phyloP scores from a whole-genome alignment of 1,284 basidiomycete species.

The Xerocomus amazonicus region DNA sequence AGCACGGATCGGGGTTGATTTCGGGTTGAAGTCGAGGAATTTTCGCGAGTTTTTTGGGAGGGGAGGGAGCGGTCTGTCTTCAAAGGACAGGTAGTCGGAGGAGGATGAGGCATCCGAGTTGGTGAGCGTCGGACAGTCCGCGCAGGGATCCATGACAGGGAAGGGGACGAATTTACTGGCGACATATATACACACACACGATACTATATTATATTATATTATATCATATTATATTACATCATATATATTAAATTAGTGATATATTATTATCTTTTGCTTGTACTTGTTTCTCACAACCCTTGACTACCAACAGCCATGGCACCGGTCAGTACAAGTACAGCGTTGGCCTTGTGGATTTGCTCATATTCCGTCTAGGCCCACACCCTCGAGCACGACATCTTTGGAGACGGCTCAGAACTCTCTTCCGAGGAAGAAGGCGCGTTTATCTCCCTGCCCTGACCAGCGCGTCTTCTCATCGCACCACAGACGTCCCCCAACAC shows the following conservation, averaged over 20 bases:
- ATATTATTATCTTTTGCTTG: not conserved
- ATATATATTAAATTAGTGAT: no score
- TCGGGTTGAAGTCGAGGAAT: not conserved
- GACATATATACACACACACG: not conserved
- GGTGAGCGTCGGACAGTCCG: constrained; percentile 27
- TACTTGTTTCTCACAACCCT: constrained; percentile 19
- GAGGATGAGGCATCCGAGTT: constrained; percentile 26
- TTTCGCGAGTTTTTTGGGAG: constrained; percentile 8
- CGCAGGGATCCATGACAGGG: constrained; percentile 25
- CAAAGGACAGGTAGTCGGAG: constrained; percentile 8
- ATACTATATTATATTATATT: no score
- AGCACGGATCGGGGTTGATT: not conserved
- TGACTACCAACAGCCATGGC: constrained; percentile 8
- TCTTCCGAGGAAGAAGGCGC: constrained; percentile 66
- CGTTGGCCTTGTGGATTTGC: not conserved
- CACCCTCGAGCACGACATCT: constrained; percentile 64
- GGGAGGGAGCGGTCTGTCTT: constrained; percentile 25
- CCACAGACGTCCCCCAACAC: constrained; percentile 33
- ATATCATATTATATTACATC: no score
- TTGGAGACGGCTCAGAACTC: constrained; percentile 76
- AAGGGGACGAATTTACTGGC: not conserved
- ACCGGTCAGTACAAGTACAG: constrained; percentile 9
- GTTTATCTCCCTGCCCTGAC: not conserved
- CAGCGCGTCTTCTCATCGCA: not conserved
- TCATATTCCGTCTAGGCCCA: constrained; percentile 13